phyloP scores from a whole-genome alignment of 306 rosid species.

The Castanea sativa region DNA sequence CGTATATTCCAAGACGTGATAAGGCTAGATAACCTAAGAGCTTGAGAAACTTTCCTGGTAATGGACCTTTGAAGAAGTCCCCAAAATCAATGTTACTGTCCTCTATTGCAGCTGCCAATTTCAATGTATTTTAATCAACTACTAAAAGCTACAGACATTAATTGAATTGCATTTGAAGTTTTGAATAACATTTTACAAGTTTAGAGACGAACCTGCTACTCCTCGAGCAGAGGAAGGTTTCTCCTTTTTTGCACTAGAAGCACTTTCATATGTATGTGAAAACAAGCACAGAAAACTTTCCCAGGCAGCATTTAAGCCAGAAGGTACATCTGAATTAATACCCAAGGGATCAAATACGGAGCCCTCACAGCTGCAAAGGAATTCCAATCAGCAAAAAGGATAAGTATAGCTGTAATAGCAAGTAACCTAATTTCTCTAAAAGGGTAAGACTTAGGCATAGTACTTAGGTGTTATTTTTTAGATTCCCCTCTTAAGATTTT shows the following conservation, averaged over 20 bases:
- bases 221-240: conserved; percentile 74
- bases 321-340: conserved; percentile 54
- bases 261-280: conserved; percentile 54
- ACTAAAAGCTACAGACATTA: conserved; percentile 18
- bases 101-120: conserved; percentile 83
- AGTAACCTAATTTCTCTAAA: background rate
- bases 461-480: too few species aligned
- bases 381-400: conserved; percentile 18
- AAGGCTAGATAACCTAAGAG: conserved; percentile 83
- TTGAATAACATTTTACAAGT: conserved; percentile 3
- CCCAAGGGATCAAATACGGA: conserved; percentile 81
- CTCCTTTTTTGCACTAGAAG: conserved; percentile 65
- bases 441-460: too few species aligned
- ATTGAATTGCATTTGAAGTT: conserved; percentile 10
- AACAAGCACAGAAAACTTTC: conserved; percentile 44
- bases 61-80: conserved; percentile 90
- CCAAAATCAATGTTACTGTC: conserved; percentile 93
- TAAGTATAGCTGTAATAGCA: conserved; percentile 11
- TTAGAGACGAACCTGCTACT: conserved; percentile 62
- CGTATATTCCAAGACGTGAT: conserved; percentile 84
- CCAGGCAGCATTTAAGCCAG: conserved; percentile 53
- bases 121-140: conserved; percentile 33
- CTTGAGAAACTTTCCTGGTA: conserved; percentile 90
- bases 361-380: conserved; percentile 50
- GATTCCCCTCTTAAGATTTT: too few species aligned